phyloP scores from a whole-genome alignment of 1,139 yeast genomes.

The Candida sp. region DNA sequence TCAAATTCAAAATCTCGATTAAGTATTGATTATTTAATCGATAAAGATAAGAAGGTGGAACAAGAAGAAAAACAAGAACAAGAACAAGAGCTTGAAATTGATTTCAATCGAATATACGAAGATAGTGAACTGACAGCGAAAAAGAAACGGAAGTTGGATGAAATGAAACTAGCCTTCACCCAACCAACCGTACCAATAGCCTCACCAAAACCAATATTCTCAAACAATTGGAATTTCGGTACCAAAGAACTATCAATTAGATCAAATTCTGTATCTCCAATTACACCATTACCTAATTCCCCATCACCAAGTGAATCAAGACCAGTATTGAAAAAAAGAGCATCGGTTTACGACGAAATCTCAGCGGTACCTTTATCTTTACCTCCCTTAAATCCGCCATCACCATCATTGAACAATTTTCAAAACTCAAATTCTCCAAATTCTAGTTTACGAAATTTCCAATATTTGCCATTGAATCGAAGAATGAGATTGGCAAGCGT shows the following conservation, averaged over 20 bases:
- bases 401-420: slow-evolving; percentile 30
- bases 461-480: slow-evolving; percentile 50
- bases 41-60: slow-evolving; percentile 3
- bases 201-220: slow-evolving; percentile 6
- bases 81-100: neutral
- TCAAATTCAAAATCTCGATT: slow-evolving; percentile 5
- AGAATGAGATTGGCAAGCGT: slow-evolving; percentile 44
- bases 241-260: slow-evolving; percentile 4
- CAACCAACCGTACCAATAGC: neutral
- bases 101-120: neutral
- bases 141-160: neutral
- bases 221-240: slow-evolving; percentile 13
- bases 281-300: slow-evolving; percentile 4
- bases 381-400: slow-evolving; percentile 36
- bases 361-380: slow-evolving; percentile 10
- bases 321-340: slow-evolving; percentile 7
- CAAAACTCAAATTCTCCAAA: slow-evolving; percentile 10
- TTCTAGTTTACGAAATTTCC: slow-evolving; percentile 9
- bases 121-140: neutral
- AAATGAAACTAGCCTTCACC: neutral
- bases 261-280: slow-evolving; percentile 25
- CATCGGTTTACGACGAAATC: slow-evolving; percentile 7
- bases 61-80: neutral
- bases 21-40: slow-evolving; percentile 18
- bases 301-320: slow-evolving; percentile 5